Evolutionary conservation across 441 rosid genomes (phyloP).

Genomic region (Corymbia citriodora): DNA sequence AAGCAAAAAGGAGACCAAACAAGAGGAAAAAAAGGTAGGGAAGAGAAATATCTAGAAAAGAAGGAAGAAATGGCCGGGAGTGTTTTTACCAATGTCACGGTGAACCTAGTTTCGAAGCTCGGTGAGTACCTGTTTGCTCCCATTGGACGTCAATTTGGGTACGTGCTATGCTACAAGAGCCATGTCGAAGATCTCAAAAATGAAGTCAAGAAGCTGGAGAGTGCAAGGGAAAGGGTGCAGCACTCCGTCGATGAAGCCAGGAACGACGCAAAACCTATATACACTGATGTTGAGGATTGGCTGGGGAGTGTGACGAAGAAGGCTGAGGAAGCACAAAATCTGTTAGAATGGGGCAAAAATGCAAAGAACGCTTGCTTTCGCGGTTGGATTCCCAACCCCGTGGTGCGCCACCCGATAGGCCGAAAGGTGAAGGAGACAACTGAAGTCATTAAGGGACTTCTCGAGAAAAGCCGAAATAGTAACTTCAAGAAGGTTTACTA

Average conservation of each 20-base stretch:
- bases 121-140: neutral
- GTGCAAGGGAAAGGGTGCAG: neutral
- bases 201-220: neutral
- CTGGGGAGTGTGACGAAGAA: neutral
- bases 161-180: neutral
- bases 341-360: too few relatives aligned
- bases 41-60: neutral
- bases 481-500: rapidly evolving
- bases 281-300: neutral
- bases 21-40: neutral
- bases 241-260: rapidly evolving
- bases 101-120: neutral
- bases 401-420: too few relatives aligned
- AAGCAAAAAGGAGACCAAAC: too few relatives aligned
- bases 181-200: neutral
- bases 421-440: too few relatives aligned
- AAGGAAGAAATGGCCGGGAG: neutral
- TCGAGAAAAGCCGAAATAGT: rapidly evolving
- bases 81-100: neutral
- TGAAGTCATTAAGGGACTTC: too few relatives aligned
- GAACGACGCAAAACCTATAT: rapidly evolving
- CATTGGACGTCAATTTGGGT: neutral
- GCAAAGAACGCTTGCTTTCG: rapidly evolving
- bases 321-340: neutral
- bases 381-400: too few relatives aligned